phyloP scores from a whole-genome alignment of 495 filamentous ascomycete genomes.

The Daldinia bambusicola region DNA sequence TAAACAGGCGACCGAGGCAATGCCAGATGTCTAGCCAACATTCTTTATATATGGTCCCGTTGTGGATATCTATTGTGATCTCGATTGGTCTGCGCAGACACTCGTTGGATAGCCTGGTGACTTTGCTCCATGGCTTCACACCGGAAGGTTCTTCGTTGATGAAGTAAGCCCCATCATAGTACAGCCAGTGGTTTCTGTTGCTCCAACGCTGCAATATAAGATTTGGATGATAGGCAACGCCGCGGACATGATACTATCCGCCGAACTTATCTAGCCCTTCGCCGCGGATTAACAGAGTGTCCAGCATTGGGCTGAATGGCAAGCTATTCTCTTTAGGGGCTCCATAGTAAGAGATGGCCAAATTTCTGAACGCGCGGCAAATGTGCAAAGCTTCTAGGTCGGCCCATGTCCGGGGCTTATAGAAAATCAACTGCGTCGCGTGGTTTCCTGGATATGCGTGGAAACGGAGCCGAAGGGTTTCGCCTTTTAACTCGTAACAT shows the following conservation, averaged over 20 bases:
- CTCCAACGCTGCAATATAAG: neutral
- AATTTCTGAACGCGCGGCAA: neutral
- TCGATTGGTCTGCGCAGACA: neutral
- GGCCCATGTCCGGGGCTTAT: constrained; percentile 4
- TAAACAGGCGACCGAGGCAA: neutral
- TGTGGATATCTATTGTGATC: neutral
- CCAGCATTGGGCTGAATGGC: neutral
- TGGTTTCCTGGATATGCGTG: neutral
- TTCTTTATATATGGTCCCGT: neutral
- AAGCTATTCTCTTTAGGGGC: neutral
- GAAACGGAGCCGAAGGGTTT: neutral
- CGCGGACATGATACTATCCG: neutral
- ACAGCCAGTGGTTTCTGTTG: constrained; percentile 4
- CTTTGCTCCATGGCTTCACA: constrained; percentile 3
- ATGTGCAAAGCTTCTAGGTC: neutral
- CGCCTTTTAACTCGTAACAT: neutral
- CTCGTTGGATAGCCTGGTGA: neutral
- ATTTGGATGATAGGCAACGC: neutral
- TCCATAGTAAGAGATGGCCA: constrained; percentile 4
- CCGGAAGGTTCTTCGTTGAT: neutral
- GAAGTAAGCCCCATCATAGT: neutral
- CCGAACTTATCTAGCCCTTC: neutral
- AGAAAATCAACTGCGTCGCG: neutral
- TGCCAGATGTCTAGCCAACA: constrained; percentile 7
- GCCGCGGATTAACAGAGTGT: neutral